These are phyloP conservation scores for Acacia acuminata DNA, from an alignment of 306 rosid species.

Conservation along the genomic window DNA sequence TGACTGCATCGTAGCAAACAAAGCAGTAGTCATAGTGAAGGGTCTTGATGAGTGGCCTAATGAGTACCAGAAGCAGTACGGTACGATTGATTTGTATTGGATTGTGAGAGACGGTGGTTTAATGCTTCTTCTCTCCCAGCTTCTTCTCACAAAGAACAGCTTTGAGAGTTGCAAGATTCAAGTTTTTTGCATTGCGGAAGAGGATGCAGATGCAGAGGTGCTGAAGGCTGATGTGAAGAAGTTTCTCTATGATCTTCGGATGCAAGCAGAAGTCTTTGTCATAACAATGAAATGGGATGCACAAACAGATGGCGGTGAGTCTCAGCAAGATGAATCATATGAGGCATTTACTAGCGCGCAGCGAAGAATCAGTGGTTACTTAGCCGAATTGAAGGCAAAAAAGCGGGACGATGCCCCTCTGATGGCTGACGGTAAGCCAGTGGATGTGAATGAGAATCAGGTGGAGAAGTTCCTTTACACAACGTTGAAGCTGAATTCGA, in stretches of 20 bases:
- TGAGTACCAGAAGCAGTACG: conserved; percentile 92
- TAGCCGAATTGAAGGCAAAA: conserved; percentile 58
- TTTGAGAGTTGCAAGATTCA: conserved; percentile 98
- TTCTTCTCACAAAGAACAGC: conserved; percentile 89
- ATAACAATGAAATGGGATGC: conserved; percentile 86
- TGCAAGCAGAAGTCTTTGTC: conserved; percentile 98
- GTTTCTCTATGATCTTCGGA: conserved; percentile 92
- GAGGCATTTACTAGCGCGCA: conserved; percentile 74
- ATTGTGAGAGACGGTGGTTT: conserved; percentile 98
- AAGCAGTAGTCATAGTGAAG: conserved; percentile 96
- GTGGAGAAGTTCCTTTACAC: conserved; percentile 93
- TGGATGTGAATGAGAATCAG: conserved; percentile 79
- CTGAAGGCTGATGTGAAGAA: conserved; percentile 96
- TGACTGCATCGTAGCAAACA: conserved; percentile 95
- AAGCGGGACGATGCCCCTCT: conserved; percentile 64
- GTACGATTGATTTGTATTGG: conserved; percentile 96
- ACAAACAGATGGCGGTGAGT: conserved; percentile 58
- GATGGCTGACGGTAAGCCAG: conserved; percentile 88
- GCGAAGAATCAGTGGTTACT: conserved; percentile 63
- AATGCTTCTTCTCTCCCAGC: conserved; percentile 97
- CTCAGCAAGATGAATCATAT: conserved; percentile 78
- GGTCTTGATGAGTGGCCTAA: conserved; percentile 99
- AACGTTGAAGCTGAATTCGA: conserved; percentile 81
- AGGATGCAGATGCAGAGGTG: conserved; percentile 86
- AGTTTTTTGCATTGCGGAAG: conserved; percentile 98